Base-by-base conservation (phyloP, 345 rosid species). In the Eucalyptus cloeziana region DNA sequence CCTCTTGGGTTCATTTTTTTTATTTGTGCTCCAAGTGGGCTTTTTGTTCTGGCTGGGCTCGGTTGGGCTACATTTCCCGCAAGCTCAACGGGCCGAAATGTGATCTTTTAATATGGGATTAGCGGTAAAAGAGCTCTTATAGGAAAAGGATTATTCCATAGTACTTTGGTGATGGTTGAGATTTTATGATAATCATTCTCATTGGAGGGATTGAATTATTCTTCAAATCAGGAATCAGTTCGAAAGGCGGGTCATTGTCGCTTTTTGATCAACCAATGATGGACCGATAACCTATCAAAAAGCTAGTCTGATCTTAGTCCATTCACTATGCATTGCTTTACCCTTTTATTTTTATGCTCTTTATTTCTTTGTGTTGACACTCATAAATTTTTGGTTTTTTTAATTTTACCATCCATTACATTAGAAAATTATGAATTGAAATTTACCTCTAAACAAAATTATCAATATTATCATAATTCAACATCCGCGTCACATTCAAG, bases 221-320 rank as follows among this genome's bases (percentile, higher is more conserved):
- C 25, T 37, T 71, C 27, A 16, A 69, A 71, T 19, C 4, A 0
- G 0, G 1, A n/a, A n/a, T 4, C 2, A 10, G 0, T 33, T 33
- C 2, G 4, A 17, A 33, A 71, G 1, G 0, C 0, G 2, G 21
- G 76, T n/a, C 76, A 64, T 17, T 15, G 21, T 5, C 37, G 2
- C 10, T 14, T 0, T 0, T 0, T 15, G 1, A 64, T 15, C 5
- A 7, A 15, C 2, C 76, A n/a, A 15, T n/a, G 6, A 64, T 16
- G 33, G 37, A n/a, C 40, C 76, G 2, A 14, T 64, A n/a, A n/a
- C 21, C 37, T n/a, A 64, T 14, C 76, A 13, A 64, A 13, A n/a
- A 13, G 76, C 4, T 0, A 9, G 24, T 69, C 1, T 6, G 13
- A 69, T 69, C 19, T 3, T 5, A 7, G 0, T 69, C 44, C 44